These are phyloP conservation scores for Globisporangium rhizosaccharum DNA, from an alignment of 352 stramenopile genomes.

Conservation along the genomic window DNA sequence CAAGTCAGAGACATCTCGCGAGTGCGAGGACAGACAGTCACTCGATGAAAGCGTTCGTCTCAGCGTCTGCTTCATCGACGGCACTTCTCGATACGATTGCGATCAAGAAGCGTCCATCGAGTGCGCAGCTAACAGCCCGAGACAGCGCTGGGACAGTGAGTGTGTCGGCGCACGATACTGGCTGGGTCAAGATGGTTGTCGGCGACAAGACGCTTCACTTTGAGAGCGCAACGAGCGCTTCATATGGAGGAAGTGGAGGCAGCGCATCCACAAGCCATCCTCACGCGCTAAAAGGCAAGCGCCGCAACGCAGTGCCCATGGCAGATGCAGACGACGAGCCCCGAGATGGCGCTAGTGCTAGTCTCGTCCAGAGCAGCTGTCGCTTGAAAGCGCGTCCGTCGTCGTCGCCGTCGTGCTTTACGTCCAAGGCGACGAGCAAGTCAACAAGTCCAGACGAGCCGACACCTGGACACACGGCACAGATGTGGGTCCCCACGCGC, in stretches of 20 bases:
- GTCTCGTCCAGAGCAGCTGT: neutral
- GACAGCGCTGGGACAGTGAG: neutral
- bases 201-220: constrained; percentile 36
- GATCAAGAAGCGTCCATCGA: constrained; percentile 19
- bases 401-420: constrained; percentile 8
- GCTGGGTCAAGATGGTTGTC: constrained; percentile 36
- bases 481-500: constrained; percentile 22
- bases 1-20: too few species aligned
- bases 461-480: neutral
- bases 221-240: constrained; percentile 15
- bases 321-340: constrained; percentile 4
- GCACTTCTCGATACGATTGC: neutral
- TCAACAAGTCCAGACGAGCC: neutral
- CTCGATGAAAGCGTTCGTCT: neutral
- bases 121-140: constrained; percentile 13
- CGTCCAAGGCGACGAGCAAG: neutral
- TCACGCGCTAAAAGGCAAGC: neutral
- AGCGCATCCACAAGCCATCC: neutral
- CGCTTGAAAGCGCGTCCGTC: constrained; percentile 9
- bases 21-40: neutral
- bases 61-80: neutral
- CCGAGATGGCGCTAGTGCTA: neutral
- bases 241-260: neutral
- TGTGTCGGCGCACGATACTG: constrained; percentile 7
- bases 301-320: constrained; percentile 17